Percentiles rank a stretch among this genome's conserved stretches.
These are phyloP conservation scores for Coniferiporia weirii DNA, from an alignment of 1,284 basidiomycete species.

Conservation along the genomic window DNA sequence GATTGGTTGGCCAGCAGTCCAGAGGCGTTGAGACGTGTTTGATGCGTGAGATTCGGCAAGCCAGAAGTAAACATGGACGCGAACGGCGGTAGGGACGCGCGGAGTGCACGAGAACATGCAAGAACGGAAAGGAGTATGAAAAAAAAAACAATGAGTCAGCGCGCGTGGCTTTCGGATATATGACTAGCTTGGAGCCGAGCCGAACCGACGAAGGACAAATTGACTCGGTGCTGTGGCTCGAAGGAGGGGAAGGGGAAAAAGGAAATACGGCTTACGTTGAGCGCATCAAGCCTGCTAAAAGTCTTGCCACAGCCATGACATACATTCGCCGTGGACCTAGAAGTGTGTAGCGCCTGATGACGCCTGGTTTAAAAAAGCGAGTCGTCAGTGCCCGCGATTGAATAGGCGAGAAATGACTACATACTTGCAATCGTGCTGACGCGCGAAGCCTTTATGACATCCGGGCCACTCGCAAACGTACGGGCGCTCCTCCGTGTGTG, in stretches of 20 bases:
- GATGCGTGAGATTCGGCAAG: slow-evolving; percentile 5
- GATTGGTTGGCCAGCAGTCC: not conserved
- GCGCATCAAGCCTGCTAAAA: slow-evolving; percentile 88
- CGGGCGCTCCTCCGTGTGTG: slow-evolving; percentile 94
- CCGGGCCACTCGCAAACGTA: slow-evolving; percentile 92
- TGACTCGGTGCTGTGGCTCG: slow-evolving; percentile 1
- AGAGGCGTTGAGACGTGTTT: not conserved
- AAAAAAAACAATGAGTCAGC: slow-evolving; percentile 19
- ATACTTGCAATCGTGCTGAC: slow-evolving; percentile 95
- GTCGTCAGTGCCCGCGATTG: slow-evolving; percentile 16
- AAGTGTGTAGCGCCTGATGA: slow-evolving; percentile 83
- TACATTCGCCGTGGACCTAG: slow-evolving; percentile 78
- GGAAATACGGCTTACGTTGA: slow-evolving; percentile 66
- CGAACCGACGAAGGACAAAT: slow-evolving; percentile 2
- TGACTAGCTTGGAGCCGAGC: not conserved
- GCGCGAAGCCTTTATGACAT: slow-evolving; percentile 90
- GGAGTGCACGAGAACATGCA: not conserved
- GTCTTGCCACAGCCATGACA: slow-evolving; percentile 93
- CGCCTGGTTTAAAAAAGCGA: slow-evolving; percentile 40
- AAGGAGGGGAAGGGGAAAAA: slow-evolving; percentile 22
- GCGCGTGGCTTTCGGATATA: slow-evolving; percentile 3
- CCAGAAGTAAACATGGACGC: not conserved
- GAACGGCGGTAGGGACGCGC: too few species aligned
- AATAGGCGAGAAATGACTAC: slow-evolving; percentile 28
- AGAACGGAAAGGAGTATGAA: slow-evolving; percentile 3